Conservation (phyloP, 495 filamentous ascomycete species). For the Cryomyces minteri region DNA sequence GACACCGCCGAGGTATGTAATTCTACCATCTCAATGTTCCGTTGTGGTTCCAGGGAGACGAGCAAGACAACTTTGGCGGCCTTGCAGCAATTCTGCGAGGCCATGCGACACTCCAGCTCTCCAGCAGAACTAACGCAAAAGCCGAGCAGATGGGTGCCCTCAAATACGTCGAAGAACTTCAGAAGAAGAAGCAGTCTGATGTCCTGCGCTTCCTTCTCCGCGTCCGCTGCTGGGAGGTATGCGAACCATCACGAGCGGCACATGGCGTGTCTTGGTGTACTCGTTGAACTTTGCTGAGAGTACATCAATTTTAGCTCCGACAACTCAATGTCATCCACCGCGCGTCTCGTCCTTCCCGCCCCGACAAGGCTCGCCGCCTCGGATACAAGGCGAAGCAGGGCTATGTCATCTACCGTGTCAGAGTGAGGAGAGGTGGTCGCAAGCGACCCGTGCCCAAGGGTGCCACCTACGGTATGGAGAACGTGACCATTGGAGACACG, state of each 20-base stretch:
- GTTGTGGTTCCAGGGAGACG: no score
- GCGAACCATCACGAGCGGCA: slow-evolving; percentile 27
- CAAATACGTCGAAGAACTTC: slow-evolving; percentile 99
- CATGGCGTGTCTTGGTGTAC: slow-evolving; percentile 40
- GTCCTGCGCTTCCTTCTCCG: slow-evolving; percentile 97
- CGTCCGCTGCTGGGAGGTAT: slow-evolving; percentile 99
- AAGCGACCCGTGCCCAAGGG: slow-evolving; percentile 87
- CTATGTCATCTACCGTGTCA: slow-evolving; percentile 98
- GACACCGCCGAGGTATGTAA: no score
- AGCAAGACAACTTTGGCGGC: no score
- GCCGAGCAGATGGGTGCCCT: slow-evolving; percentile 28
- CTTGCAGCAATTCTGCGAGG: no score
- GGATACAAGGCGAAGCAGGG: slow-evolving; percentile 99
- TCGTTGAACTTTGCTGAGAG: slow-evolving; percentile 99
- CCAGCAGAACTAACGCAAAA: no score
- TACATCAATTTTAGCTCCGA: slow-evolving; percentile 95
- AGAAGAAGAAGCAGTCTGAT: slow-evolving; percentile 99
- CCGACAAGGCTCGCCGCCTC: slow-evolving; percentile 98
- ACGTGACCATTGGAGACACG: not conserved
- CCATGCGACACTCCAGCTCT: no score
- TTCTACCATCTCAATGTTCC: no score
- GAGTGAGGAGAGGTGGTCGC: slow-evolving; percentile 91
- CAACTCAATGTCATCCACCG: slow-evolving; percentile 99
- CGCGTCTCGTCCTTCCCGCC: slow-evolving; percentile 91
- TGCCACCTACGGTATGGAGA: slow-evolving; percentile 79